phyloP scores from a whole-genome alignment of 306 rosid genomes.

The Quercus gilva region DNA sequence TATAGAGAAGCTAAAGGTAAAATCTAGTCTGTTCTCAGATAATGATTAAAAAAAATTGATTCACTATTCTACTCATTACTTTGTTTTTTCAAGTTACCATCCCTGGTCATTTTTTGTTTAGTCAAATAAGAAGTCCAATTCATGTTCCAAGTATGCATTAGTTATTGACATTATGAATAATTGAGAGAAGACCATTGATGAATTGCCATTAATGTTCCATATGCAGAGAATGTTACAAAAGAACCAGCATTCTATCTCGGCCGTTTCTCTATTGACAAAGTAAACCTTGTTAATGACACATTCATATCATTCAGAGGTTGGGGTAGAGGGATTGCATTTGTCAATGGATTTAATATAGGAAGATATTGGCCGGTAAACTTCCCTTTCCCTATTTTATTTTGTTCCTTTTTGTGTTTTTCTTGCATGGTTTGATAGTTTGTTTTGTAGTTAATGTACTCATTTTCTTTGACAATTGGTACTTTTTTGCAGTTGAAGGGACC shows the following conservation, averaged over 20 bases:
- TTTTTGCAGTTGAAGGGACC: slow-evolving; percentile 72
- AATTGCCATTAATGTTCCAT: slow-evolving; percentile 8
- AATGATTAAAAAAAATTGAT: slow-evolving; percentile 7
- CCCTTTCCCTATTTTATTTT: slow-evolving; percentile 4
- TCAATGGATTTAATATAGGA: slow-evolving; percentile 79
- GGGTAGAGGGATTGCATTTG: slow-evolving; percentile 82
- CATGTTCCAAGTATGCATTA: slow-evolving; percentile 4
- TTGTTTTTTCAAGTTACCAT: not conserved
- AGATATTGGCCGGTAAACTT: slow-evolving; percentile 92
- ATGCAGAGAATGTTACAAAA: slow-evolving; percentile 52
- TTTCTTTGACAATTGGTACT: slow-evolving; percentile 12
- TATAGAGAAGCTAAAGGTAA: slow-evolving; percentile 36
- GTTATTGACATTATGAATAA: slow-evolving; percentile 8
- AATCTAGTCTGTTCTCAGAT: slow-evolving; percentile 41
- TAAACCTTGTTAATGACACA: slow-evolving; percentile 58
- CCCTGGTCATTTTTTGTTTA: slow-evolving; percentile 7
- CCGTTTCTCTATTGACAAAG: slow-evolving; percentile 54
- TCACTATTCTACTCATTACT: not conserved
- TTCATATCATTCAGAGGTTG: slow-evolving; percentile 69
- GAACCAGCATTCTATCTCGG: slow-evolving; percentile 82
- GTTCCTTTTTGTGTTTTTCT: slow-evolving; percentile 9
- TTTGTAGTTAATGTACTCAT: not conserved
- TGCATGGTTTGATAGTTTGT: not conserved
- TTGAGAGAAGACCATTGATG: not conserved
- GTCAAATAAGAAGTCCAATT: not conserved